Evolutionary conservation across 2,329 filamentous ascomycete genomes (phyloP), one percentile per base, ranked within the genome.

Genomic region (Lasiodiplodia sp.): DNA sequence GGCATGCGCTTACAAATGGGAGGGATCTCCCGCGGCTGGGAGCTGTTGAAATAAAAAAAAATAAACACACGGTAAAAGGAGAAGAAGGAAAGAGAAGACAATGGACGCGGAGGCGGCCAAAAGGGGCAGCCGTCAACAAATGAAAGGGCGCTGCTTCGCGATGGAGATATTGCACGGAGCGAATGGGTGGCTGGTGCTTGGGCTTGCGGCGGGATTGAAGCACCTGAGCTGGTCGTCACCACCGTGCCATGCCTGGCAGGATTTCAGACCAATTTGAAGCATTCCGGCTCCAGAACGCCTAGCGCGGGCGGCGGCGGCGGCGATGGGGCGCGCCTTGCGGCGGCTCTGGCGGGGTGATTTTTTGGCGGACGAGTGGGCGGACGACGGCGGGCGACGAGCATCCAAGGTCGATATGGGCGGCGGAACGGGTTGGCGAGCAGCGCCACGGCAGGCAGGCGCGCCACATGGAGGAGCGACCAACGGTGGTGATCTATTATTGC

Each of bases 161-260:
- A 38, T 23, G 25, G 28, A 23, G 34, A 11, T 16, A 49, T 34
- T 10, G 55, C n/a, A 23, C 23, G 31, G 31, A 5, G 31, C 34
- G 31, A 31, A 44, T 23, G 21, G 37, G 56, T 44, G 38, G 40
- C 14, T 31, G 28, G 55, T n/a, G 52, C 23, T 12, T 21, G 49
- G 49, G 21, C 28, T 34, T 10, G 12, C 55, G 55, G 58, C 58
- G 37, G 23, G n/a, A 21, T 14, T 28, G 56, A 60, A 21, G 56
- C 56, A 44, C 16, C 40, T 62, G 58, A 51, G 58, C 21, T 34
- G 21, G 34, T 62, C 40, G 58, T 34, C 25, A 47, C n/a, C 38
- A 47, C 58, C 58, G 58, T 62, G 58, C 58, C 58, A 62, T 62
- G 44, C 58, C 58, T 23, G 58, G 18, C 16, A 49, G 58, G 37